phyloP scores from a whole-genome alignment of 768 basidiomycete species.

The Lentinus brumalis region DNA sequence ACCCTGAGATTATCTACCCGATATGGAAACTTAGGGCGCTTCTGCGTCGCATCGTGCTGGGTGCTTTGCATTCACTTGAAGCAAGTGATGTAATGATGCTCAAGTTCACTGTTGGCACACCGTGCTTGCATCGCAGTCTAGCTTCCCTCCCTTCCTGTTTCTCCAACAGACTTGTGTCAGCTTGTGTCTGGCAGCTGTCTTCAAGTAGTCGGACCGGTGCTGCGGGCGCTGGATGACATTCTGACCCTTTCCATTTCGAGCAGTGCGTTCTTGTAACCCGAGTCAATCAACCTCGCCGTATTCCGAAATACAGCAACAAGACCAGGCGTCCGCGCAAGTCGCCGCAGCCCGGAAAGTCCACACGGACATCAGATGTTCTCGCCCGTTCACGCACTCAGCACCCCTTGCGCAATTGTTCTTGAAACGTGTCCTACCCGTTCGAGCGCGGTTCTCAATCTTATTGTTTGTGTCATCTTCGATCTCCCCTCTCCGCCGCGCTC shows the following conservation, averaged over 20 bases:
- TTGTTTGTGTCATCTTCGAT: slow-evolving; percentile 5
- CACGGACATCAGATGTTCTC: slow-evolving; percentile 7
- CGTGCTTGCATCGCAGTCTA: too few relatives aligned
- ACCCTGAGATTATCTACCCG: too few relatives aligned
- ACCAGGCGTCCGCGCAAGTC: slow-evolving; percentile 4
- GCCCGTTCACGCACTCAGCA: not conserved
- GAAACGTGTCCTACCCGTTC: not conserved
- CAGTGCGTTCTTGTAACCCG: slow-evolving; percentile 9
- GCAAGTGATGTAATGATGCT: too few relatives aligned
- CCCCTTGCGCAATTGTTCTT: not conserved
- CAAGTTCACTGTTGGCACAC: too few relatives aligned
- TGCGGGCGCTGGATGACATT: not conserved
- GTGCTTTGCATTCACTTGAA: too few relatives aligned
- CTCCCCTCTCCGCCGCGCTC: not conserved
- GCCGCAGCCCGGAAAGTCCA: not conserved
- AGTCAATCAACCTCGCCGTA: slow-evolving; percentile 12
- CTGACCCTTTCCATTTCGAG: slow-evolving; percentile 4
- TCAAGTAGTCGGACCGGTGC: not conserved
- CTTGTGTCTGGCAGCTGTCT: too few relatives aligned
- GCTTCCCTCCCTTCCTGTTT: too few relatives aligned
- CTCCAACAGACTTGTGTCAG: too few relatives aligned
- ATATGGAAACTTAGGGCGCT: too few relatives aligned
- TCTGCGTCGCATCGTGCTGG: too few relatives aligned
- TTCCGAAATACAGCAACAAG: slow-evolving; percentile 15
- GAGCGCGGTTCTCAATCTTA: not conserved